Percentiles rank a stretch among this genome's conserved stretches.
Evolutionary conservation across 164 flowering plant species (phyloP).

Genomic region (Nymphaea colorata): DNA sequence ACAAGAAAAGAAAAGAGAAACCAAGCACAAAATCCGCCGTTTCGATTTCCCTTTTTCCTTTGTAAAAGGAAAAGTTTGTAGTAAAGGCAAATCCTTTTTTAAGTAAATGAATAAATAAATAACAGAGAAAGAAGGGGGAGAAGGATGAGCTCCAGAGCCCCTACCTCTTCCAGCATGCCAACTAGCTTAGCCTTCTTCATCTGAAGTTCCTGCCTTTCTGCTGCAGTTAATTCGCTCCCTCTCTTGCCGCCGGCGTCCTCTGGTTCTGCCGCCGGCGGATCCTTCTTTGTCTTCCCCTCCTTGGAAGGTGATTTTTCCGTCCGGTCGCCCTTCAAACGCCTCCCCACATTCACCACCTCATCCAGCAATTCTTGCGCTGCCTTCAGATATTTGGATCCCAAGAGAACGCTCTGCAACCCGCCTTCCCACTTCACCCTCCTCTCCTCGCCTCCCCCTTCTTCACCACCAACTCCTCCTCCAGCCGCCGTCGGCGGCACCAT

Average conservation of each 20-base stretch:
- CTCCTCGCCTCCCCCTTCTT: background rate
- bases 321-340: slow-evolving; percentile 16
- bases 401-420: slow-evolving; percentile 40
- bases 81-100: too few species aligned
- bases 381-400: slow-evolving; percentile 86
- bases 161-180: slow-evolving; percentile 95
- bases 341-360: slow-evolving; percentile 78
- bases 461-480: background rate
- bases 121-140: too few species aligned
- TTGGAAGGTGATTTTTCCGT: background rate
- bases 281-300: slow-evolving; percentile 24
- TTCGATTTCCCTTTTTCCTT: too few species aligned
- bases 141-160: too few species aligned
- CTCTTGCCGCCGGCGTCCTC: slow-evolving; percentile 24
- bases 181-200: slow-evolving; percentile 95
- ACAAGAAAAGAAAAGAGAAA: too few species aligned
- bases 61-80: too few species aligned
- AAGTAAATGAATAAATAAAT: too few species aligned
- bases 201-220: slow-evolving; percentile 89
- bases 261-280: slow-evolving; percentile 11
- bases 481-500: background rate
- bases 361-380: slow-evolving; percentile 86
- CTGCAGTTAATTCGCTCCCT: slow-evolving; percentile 50
- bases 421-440: background rate
- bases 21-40: too few species aligned